Conservation (phyloP, 345 rosid species). For the Gynandropsis gynandra region DNA sequence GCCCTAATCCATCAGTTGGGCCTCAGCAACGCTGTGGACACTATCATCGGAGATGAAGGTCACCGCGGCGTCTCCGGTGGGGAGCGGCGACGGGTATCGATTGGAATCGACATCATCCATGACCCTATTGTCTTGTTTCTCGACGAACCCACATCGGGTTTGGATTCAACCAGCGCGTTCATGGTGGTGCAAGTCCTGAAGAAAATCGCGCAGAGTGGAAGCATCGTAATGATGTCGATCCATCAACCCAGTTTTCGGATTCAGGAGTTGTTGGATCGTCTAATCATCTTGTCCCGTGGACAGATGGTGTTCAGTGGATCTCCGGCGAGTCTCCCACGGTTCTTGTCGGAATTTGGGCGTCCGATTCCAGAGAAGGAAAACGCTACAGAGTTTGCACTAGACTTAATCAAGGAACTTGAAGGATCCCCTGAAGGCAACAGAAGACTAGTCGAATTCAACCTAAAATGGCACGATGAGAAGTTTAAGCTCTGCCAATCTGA, state of each 20-base stretch:
- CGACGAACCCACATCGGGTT: conserved; percentile 87
- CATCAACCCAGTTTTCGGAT: conserved; percentile 66
- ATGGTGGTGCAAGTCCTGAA: conserved; percentile 85
- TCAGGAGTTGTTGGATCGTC: conserved; percentile 50
- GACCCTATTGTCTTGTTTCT: conserved; percentile 73
- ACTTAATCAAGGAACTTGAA: conserved; percentile 38
- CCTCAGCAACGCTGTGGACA: conserved; percentile 46
- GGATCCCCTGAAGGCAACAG: conserved; percentile 54
- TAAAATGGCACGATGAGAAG: conserved; percentile 40
- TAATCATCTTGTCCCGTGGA: conserved; percentile 48
- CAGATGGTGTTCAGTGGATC: conserved; percentile 48
- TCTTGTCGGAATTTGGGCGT: conserved; percentile 59
- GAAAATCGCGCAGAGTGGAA: conserved; percentile 64
- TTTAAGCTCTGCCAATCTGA: conserved; percentile 1
- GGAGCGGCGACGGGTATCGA: conserved; percentile 63
- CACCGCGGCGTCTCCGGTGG: conserved; percentile 56
- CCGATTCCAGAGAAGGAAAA: conserved; percentile 71
- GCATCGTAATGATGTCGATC: conserved; percentile 70
- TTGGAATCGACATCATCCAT: conserved; percentile 80
- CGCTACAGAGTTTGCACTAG: conserved; percentile 65
- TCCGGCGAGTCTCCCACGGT: conserved; percentile 40
- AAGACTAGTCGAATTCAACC: conserved; percentile 53
- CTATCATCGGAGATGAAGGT: conserved; percentile 70
- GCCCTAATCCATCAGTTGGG: conserved; percentile 72
- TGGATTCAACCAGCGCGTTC: conserved; percentile 75